Base-by-base conservation (phyloP, 306 rosid species). In the Quercus dentata region DNA sequence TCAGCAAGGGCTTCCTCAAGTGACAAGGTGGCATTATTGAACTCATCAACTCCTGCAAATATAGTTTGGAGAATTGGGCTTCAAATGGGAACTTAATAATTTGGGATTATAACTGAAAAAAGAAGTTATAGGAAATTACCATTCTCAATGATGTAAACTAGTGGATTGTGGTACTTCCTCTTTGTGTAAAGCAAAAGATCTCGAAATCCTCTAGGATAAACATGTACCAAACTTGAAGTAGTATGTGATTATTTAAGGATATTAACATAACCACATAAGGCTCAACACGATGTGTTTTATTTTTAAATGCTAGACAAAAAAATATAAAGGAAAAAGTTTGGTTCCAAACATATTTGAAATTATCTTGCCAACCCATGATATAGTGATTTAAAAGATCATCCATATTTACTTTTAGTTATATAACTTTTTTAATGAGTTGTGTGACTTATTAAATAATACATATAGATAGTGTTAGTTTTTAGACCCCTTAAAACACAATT, bases 121-220 rank as follows among this genome's bases (percentile, higher is more conserved):
- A 3, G 0, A 69, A 44, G 6, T n/a, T 10, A 27, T 3, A 25
- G 51, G 51, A 1, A 14, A 51, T 73, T 88, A 91, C 97, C 97
- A 76, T 91, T 91, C 69, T 91, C 94, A 18, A 92, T 91, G 65
- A 91, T 80, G 80, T 84, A 91, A 28, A 91, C 83, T 28, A 79
- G 46, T 18, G 97, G 91, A 82, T 86, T 69, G 59, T 87, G 76
- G 41, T 81, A 91, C 69, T 86, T 89, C 18, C 33, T 44, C 84
- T 85, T 91, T 7, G 78, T 86, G 82, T 88, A 89, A 1, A 79
- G 67, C 54, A 91, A 56, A 31, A 89, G 76, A 52, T 81, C 79
- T 61, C 72, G 74, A 74, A 91, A 54, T 78, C 92, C 92, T 35
- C 63, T 83, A 52, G 94, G 97, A 86, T 89, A 91, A 74, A 85